These are phyloP conservation scores for Xylariaceae sp. DNA, from an alignment of 2,329 filamentous ascomycete genomes.

Conservation along the genomic window DNA sequence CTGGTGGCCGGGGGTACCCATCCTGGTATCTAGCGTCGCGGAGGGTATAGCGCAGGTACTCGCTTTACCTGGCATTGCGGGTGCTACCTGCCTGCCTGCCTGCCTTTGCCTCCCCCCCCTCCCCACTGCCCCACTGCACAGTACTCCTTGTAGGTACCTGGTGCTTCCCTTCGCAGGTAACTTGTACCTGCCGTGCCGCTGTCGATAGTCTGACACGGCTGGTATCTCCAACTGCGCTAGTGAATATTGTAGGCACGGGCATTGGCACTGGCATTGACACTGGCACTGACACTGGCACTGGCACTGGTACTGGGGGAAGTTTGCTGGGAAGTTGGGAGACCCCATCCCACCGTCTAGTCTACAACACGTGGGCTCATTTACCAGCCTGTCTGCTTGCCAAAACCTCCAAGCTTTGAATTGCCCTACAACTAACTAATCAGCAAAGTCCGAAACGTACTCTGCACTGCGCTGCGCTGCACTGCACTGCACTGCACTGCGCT, in stretches of 20 bases:
- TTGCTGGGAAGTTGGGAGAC: conserved; percentile 6
- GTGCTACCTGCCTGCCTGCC: not conserved
- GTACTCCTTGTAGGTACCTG: not conserved
- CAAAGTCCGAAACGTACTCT: conserved; percentile 4
- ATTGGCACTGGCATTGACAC: not conserved
- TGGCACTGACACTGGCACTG: not conserved
- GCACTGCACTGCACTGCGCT: too few relatives aligned
- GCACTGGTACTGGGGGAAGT: not conserved
- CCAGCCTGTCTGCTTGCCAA: conserved; percentile 19
- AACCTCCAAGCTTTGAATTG: conserved; percentile 10
- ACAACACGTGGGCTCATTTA: conserved; percentile 23
- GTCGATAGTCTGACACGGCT: not conserved
- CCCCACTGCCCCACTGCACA: not conserved
- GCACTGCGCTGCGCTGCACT: too few relatives aligned
- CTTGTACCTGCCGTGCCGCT: not conserved
- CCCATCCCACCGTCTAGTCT: conserved; percentile 1
- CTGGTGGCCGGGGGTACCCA: conserved; percentile 2
- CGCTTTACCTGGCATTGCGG: not conserved
- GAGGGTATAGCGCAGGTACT: not conserved
- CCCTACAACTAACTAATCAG: conserved; percentile 1
- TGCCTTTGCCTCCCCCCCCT: not conserved
- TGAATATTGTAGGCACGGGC: not conserved
- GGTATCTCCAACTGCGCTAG: not conserved
- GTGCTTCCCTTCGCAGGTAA: too few relatives aligned
- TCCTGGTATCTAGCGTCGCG: not conserved